Conservation (phyloP, 192 early-diverging fungal genomes). For the Backusella liffmaniae region DNA sequence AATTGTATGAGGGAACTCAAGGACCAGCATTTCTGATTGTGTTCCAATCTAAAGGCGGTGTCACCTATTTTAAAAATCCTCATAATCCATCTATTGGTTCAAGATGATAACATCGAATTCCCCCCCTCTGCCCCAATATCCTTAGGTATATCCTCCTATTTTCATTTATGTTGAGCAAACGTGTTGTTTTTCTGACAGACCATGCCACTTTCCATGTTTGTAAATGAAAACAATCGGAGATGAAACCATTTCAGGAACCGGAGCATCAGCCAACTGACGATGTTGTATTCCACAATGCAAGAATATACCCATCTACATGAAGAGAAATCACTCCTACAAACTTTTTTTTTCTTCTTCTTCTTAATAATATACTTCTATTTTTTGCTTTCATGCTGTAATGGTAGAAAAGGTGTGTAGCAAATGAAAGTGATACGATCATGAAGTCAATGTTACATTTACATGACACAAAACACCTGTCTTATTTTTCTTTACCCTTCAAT, state of each 20-base stretch:
- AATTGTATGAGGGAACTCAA: not conserved
- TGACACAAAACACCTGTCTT: too few relatives aligned
- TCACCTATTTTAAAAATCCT: not conserved
- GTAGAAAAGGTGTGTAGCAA: too few relatives aligned
- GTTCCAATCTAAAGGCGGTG: not conserved
- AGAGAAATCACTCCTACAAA: too few relatives aligned
- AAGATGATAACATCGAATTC: not conserved
- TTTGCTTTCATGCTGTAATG: too few relatives aligned
- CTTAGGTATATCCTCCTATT: not conserved
- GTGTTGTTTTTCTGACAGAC: not conserved
- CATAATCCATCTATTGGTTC: not conserved
- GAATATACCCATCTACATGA: too few relatives aligned
- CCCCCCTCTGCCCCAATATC: not conserved
- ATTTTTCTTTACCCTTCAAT: too few relatives aligned
- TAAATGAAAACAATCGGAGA: not conserved
- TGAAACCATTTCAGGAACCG: not conserved
- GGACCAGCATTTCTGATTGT: not conserved
- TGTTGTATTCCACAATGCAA: not conserved
- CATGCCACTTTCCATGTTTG: not conserved
- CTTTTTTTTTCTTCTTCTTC: too few relatives aligned
- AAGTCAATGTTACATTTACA: too few relatives aligned
- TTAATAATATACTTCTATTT: too few relatives aligned
- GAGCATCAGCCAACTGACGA: not conserved
- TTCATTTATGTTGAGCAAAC: not conserved
- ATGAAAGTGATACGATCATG: too few relatives aligned